A percentile compares a stretch with the other conserved stretches of the same genome.
Conservation (phyloP, 148 eudicot species). For the Arctostaphylos glauca region DNA sequence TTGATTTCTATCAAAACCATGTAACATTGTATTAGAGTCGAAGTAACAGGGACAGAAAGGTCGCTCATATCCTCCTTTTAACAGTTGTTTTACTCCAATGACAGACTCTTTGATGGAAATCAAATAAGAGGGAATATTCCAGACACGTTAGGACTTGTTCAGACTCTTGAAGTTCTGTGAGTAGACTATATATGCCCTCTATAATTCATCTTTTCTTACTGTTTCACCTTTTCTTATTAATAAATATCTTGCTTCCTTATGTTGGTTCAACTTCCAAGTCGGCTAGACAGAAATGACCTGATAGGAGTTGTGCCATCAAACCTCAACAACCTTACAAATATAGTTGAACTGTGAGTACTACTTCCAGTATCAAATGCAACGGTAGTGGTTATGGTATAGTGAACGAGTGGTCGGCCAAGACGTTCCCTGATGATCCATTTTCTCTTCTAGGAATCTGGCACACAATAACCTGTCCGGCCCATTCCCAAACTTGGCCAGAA, state of each 20-base stretch:
- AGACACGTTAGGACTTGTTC: constrained; percentile 56
- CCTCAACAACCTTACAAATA: constrained; percentile 70
- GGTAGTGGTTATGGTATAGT: not conserved
- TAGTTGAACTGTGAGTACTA: constrained; percentile 67
- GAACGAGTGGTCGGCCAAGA: not conserved
- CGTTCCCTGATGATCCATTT: not conserved
- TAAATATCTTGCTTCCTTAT: not conserved
- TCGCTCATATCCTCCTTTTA: not conserved
- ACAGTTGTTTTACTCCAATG: constrained; percentile 3
- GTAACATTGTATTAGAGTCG: not conserved
- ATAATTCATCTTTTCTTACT: not conserved
- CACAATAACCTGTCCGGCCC: constrained; percentile 65
- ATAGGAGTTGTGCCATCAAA: constrained; percentile 57
- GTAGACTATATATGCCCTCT: constrained; percentile 26
- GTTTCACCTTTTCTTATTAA: constrained; percentile 1
- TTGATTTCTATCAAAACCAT: not conserved
- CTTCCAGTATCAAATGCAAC: not conserved
- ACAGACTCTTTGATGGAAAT: constrained; percentile 80
- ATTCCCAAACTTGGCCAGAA: constrained; percentile 68
- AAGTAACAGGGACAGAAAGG: not conserved
- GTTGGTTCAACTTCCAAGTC: constrained; percentile 36
- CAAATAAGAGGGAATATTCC: constrained; percentile 69
- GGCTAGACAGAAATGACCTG: constrained; percentile 74
- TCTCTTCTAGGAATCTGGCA: constrained; percentile 58
- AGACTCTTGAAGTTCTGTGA: constrained; percentile 86